Percentiles rank a stretch among this genome's conserved stretches.
Evolutionary conservation across 768 basidiomycete species (phyloP).

Genomic region (Xerocomus potaroensis): DNA sequence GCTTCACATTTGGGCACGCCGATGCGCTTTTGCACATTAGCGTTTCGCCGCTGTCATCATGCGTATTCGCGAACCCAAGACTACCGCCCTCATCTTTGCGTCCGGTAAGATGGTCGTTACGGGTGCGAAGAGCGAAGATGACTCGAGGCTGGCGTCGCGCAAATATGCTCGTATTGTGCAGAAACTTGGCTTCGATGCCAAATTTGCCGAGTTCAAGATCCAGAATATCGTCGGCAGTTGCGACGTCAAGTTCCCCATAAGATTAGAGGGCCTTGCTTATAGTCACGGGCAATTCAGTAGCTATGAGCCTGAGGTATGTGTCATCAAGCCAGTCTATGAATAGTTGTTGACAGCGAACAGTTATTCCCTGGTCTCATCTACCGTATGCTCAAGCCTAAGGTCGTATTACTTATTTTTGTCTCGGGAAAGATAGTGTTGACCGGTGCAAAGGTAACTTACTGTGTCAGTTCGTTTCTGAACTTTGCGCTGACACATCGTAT

Average conservation of each 20-base stretch:
- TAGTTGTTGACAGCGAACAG: too few species aligned
- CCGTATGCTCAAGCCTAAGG: slow-evolving; percentile 99
- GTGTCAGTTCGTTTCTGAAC: background rate
- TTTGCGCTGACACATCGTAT: slow-evolving; percentile 40
- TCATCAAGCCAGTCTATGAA: too few species aligned
- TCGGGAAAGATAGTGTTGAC: slow-evolving; percentile 99
- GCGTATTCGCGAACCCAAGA: slow-evolving; percentile 99
- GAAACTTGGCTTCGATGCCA: slow-evolving; percentile 98
- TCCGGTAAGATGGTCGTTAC: slow-evolving; percentile 99
- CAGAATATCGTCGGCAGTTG: slow-evolving; percentile 99
- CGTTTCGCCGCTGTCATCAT: slow-evolving; percentile 99
- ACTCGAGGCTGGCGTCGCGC: slow-evolving; percentile 92
- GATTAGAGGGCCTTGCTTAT: slow-evolving; percentile 95
- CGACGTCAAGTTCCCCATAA: slow-evolving; percentile 98
- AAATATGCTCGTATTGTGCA: slow-evolving; percentile 99
- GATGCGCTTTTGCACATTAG: slow-evolving; percentile 69
- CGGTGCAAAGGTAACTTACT: slow-evolving; percentile 83
- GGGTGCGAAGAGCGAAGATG: slow-evolving; percentile 98
- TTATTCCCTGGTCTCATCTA: slow-evolving; percentile 99
- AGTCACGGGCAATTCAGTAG: slow-evolving; percentile 97
- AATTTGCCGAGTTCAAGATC: slow-evolving; percentile 99
- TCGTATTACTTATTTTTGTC: slow-evolving; percentile 96
- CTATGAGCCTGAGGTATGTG: slow-evolving; percentile 91
- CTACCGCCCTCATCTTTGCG: slow-evolving; percentile 98
- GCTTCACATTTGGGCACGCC: slow-evolving; percentile 44